A percentile compares a stretch with the other conserved stretches of the same genome.
Evolutionary conservation across 257 asterid genomes (phyloP).

Genomic region (Knoxia roxburghii): DNA sequence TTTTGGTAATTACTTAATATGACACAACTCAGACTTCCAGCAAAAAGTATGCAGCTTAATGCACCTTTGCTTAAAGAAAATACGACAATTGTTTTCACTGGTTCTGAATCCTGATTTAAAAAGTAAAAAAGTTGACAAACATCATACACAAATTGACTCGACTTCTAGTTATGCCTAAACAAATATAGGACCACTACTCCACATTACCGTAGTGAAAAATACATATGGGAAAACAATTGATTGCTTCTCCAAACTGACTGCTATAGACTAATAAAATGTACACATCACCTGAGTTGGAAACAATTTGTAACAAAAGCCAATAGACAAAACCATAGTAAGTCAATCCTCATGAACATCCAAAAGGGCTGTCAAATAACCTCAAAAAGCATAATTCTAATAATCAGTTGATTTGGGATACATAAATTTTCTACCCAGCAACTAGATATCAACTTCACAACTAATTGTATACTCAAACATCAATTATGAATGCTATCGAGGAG

Average conservation of each 20-base stretch:
- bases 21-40: not conserved
- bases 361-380: not conserved
- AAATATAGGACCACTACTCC: slow-evolving; percentile 1
- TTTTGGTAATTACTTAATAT: not conserved
- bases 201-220: not conserved
- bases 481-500: slow-evolving; percentile 1
- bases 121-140: not conserved
- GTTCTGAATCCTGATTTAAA: not conserved
- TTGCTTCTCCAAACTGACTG: not conserved
- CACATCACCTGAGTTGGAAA: slow-evolving; percentile 7
- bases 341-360: not conserved
- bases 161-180: not conserved
- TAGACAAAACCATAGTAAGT: not conserved
- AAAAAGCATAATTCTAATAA: not conserved
- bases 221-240: not conserved
- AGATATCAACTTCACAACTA: not conserved
- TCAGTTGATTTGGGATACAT: not conserved
- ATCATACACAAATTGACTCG: slow-evolving; percentile 1
- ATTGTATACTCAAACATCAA: not conserved
- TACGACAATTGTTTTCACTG: not conserved
- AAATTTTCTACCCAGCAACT: not conserved
- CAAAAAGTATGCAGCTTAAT: not conserved
- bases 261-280: slow-evolving; percentile 7
- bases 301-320: not conserved
- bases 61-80: not conserved